phyloP scores from a whole-genome alignment of 768 basidiomycete genomes.

The Pleurotus tuber-regium region DNA sequence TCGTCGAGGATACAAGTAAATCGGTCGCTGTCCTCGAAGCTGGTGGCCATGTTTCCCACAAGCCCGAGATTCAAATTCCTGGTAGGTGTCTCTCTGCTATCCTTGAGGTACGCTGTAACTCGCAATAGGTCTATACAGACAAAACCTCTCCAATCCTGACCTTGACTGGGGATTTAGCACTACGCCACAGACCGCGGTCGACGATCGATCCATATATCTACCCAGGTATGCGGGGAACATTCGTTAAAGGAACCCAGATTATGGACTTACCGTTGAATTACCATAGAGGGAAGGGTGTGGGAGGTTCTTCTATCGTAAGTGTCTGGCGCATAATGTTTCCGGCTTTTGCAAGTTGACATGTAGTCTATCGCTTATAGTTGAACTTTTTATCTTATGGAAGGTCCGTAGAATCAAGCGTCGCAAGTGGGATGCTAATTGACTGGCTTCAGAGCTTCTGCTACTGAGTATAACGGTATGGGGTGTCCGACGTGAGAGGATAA shows the following conservation, averaged over 20 bases:
- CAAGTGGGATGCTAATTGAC: neutral
- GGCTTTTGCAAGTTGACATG: too few relatives aligned
- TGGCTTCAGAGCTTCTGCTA: constrained; percentile 8
- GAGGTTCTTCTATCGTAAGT: constrained; percentile 16
- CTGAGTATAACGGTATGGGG: constrained; percentile 15
- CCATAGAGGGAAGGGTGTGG: constrained; percentile 18
- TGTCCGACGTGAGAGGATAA: too few relatives aligned
- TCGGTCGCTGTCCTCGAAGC: constrained; percentile 25
- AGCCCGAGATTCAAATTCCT: constrained; percentile 1
- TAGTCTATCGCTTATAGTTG: constrained; percentile 10
- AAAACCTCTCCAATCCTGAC: constrained; percentile 7
- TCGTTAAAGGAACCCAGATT: neutral
- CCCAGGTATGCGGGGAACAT: constrained; percentile 2
- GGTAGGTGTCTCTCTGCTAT: neutral
- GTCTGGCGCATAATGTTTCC: too few relatives aligned
- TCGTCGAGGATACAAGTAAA: constrained; percentile 17
- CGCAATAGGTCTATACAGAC: neutral
- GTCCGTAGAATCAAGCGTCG: neutral
- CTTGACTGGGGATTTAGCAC: constrained; percentile 1
- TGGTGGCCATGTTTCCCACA: constrained; percentile 21
- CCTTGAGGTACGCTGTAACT: neutral
- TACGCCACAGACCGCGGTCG: constrained; percentile 6
- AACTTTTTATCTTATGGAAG: constrained; percentile 17
- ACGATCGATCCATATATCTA: constrained; percentile 10
- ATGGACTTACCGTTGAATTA: neutral